Evolutionary conservation across 148 eudicot genomes (phyloP).

Genomic region (Silene conica): DNA sequence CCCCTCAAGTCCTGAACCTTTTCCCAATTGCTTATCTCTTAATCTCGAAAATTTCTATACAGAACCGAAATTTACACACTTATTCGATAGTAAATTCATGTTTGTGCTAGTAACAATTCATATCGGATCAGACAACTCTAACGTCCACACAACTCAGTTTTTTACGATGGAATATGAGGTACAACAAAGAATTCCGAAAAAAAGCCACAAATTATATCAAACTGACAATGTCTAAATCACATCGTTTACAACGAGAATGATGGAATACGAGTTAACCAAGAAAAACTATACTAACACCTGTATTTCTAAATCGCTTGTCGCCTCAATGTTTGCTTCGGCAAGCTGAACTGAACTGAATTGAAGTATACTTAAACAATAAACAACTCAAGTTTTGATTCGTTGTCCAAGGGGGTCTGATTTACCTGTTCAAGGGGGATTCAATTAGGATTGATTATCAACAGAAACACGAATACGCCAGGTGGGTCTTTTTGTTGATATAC

Average conservation of each 20-base stretch:
- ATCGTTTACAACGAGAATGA: slow-evolving; percentile 26
- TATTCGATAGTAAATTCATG: too few relatives aligned
- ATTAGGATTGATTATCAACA: slow-evolving; percentile 39
- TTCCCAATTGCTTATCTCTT: too few relatives aligned
- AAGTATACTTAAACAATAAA: slow-evolving; percentile 17
- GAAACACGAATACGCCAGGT: slow-evolving; percentile 87
- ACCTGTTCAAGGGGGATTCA: slow-evolving; percentile 6
- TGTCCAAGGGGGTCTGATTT: slow-evolving; percentile 20
- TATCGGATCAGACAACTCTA: too few relatives aligned
- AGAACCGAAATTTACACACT: too few relatives aligned
- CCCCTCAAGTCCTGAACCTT: too few relatives aligned
- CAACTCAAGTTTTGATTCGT: slow-evolving; percentile 13
- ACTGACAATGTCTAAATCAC: slow-evolving; percentile 26
- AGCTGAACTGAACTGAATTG: slow-evolving; percentile 13
- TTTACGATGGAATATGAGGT: neutral
- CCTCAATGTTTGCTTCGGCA: slow-evolving; percentile 18
- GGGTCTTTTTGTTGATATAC: slow-evolving; percentile 75
- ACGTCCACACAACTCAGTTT: neutral
- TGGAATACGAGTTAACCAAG: slow-evolving; percentile 16
- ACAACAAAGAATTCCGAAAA: neutral
- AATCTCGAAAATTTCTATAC: too few relatives aligned
- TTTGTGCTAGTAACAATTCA: too few relatives aligned
- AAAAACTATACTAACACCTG: slow-evolving; percentile 28
- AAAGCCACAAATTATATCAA: slow-evolving; percentile 24
- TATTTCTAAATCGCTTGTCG: slow-evolving; percentile 16